Evolutionary conservation across 139 green algal species (phyloP).

Genomic region (Volvox reticuliferus): DNA sequence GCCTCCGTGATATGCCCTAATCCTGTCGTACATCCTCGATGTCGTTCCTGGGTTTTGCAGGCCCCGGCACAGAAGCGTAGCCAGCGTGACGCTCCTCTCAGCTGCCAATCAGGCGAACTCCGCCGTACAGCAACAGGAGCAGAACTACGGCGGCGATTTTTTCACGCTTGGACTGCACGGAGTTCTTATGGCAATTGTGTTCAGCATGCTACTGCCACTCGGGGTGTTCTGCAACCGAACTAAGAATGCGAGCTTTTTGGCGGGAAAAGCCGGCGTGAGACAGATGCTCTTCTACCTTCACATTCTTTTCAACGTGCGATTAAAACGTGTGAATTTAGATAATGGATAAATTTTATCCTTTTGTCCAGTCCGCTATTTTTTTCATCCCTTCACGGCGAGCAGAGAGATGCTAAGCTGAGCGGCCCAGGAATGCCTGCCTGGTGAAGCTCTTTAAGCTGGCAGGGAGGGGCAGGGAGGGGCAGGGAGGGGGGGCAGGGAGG

Average conservation of each 20-base stretch:
- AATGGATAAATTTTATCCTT: no score
- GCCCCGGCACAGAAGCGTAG: not conserved
- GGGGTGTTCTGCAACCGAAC: not conserved
- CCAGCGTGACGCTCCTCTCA: not conserved
- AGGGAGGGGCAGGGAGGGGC: no score
- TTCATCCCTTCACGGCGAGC: no score
- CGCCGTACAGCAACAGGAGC: not conserved
- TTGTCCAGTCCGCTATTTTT: no score
- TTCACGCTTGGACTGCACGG: constrained; percentile 21
- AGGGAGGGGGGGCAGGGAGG: no score
- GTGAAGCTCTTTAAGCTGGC: no score
- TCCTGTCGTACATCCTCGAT: no score
- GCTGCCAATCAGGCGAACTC: not conserved
- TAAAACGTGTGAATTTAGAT: no score
- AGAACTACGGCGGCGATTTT: not conserved
- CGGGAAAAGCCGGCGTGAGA: not conserved
- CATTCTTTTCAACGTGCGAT: constrained; percentile 14
- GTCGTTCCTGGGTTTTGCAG: not conserved
- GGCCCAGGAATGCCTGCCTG: no score
- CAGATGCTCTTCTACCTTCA: constrained; percentile 1
- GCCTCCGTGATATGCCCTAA: no score
- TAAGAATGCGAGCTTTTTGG: not conserved
- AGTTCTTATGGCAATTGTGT: constrained; percentile 39
- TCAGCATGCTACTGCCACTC: constrained; percentile 43
- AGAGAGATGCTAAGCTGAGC: no score